Evolutionary conservation across 495 filamentous ascomycete genomes (phyloP).

Genomic region (Daldinia grandis): DNA sequence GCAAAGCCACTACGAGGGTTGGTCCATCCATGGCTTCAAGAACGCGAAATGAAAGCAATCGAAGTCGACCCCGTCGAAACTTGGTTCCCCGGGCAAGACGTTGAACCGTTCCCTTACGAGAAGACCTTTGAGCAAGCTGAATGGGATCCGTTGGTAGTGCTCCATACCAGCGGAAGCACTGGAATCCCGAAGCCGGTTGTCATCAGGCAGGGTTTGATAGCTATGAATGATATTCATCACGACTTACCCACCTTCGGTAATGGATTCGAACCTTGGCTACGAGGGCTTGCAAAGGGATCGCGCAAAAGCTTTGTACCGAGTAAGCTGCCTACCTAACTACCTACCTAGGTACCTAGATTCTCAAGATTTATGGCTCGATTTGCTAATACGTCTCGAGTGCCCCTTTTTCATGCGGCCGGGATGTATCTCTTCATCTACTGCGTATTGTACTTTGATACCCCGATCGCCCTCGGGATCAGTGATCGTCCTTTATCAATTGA

Average conservation of each 20-base stretch:
- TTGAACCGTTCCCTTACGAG: slow-evolving; percentile 50
- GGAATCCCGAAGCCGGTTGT: slow-evolving; percentile 65
- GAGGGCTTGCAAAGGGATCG: slow-evolving; percentile 20
- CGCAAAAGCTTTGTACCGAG: slow-evolving; percentile 25
- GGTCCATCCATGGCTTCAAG: slow-evolving; percentile 51
- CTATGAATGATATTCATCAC: slow-evolving; percentile 50
- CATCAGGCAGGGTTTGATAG: slow-evolving; percentile 57
- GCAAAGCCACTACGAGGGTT: slow-evolving; percentile 44
- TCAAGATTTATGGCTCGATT: not conserved
- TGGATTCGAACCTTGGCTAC: slow-evolving; percentile 39
- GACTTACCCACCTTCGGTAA: slow-evolving; percentile 26
- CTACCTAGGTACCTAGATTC: not conserved
- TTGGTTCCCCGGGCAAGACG: slow-evolving; percentile 41
- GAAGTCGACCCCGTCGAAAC: slow-evolving; percentile 29
- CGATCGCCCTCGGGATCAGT: slow-evolving; percentile 47
- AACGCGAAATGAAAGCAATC: slow-evolving; percentile 44
- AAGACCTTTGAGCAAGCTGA: slow-evolving; percentile 56
- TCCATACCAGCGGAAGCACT: slow-evolving; percentile 71
- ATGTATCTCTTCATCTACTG: slow-evolving; percentile 45
- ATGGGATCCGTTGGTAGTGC: slow-evolving; percentile 56
- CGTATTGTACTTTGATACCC: slow-evolving; percentile 45
- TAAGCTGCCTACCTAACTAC: slow-evolving; percentile 15
- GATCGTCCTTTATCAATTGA: slow-evolving; percentile 51
- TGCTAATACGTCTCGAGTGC: slow-evolving; percentile 46
- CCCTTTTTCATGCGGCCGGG: slow-evolving; percentile 46